Conservation (phyloP, 345 rosid genomes). For the Salix koriyanagi region DNA sequence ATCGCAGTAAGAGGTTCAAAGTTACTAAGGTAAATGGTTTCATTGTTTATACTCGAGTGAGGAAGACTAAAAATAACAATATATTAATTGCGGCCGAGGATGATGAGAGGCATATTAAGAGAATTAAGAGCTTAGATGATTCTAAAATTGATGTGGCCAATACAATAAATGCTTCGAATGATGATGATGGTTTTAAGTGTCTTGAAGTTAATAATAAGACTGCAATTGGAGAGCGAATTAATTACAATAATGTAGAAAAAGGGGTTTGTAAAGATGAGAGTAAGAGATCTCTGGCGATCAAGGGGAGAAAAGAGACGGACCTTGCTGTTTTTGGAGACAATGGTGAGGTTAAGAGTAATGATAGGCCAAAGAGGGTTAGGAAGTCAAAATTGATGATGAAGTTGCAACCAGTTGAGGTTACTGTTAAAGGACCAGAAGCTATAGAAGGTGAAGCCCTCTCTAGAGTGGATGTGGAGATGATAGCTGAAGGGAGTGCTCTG, state of each 20-base stretch:
- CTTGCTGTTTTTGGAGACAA: slow-evolving; percentile 6
- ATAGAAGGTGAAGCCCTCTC: slow-evolving; percentile 27
- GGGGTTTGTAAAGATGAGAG: slow-evolving; percentile 20
- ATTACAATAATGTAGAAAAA: slow-evolving; percentile 13
- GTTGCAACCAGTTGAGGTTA: slow-evolving; percentile 27
- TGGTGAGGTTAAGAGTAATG: slow-evolving; percentile 14
- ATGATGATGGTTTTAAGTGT: slow-evolving; percentile 12
- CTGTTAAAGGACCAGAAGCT: slow-evolving; percentile 34
- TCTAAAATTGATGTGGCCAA: slow-evolving; percentile 9
- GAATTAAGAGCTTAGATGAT: slow-evolving; percentile 12
- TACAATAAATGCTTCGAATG: slow-evolving; percentile 6
- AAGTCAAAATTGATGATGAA: slow-evolving; percentile 32
- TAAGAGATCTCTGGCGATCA: slow-evolving; percentile 7
- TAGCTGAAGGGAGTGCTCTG: slow-evolving; percentile 50
- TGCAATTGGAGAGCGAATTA: slow-evolving; percentile 5
- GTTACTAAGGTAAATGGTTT: slow-evolving; percentile 58
- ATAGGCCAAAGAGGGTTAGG: slow-evolving; percentile 28
- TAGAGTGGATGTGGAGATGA: slow-evolving; percentile 43
- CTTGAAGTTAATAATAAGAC: slow-evolving; percentile 11
- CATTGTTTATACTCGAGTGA: slow-evolving; percentile 70
- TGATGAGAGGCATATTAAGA: slow-evolving; percentile 17
- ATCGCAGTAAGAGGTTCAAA: slow-evolving; percentile 52
- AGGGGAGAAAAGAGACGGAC: background rate
- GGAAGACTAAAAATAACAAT: slow-evolving; percentile 2
- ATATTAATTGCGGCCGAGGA: background rate